Evolutionary conservation across 495 filamentous ascomycete genomes (phyloP).

Genomic region (Aspergillus leporis): DNA sequence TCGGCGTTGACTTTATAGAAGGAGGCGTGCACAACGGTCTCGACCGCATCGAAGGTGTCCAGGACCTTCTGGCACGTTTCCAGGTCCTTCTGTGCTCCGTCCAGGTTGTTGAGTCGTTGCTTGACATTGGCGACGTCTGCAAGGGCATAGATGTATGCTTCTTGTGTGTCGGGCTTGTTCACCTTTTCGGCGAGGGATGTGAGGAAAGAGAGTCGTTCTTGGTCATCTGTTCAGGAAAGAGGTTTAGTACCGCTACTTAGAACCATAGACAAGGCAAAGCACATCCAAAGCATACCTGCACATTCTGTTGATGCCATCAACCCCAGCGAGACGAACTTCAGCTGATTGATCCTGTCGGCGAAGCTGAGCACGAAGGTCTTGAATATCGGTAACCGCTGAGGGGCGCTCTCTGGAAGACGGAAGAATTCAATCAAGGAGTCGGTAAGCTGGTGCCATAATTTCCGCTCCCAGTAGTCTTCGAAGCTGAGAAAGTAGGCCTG

Average conservation of each 20-base stretch:
- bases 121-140: slow-evolving; percentile 89
- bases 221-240: slow-evolving; percentile 62
- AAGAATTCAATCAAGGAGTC: slow-evolving; percentile 88
- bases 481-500: slow-evolving; percentile 88
- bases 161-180: slow-evolving; percentile 88
- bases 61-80: slow-evolving; percentile 84
- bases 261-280: background rate
- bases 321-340: slow-evolving; percentile 90
- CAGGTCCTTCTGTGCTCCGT: slow-evolving; percentile 78
- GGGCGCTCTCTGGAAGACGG: slow-evolving; percentile 72
- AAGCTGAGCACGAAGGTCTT: slow-evolving; percentile 95
- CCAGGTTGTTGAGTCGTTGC: slow-evolving; percentile 71
- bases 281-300: slow-evolving; percentile 58
- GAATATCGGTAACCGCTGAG: slow-evolving; percentile 85
- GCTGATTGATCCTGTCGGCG: slow-evolving; percentile 96
- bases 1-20: slow-evolving; percentile 96
- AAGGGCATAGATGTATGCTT: slow-evolving; percentile 92
- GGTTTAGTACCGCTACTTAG: background rate
- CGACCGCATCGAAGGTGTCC: slow-evolving; percentile 90
- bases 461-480: slow-evolving; percentile 97
- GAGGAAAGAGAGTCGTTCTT: slow-evolving; percentile 87
- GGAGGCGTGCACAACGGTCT: slow-evolving; percentile 92
- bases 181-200: slow-evolving; percentile 81
- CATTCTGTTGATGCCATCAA: slow-evolving; percentile 85
- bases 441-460: slow-evolving; percentile 99